Conservation (phyloP, 176 grass and related monocot genomes). For the Oryza brachyantha region DNA sequence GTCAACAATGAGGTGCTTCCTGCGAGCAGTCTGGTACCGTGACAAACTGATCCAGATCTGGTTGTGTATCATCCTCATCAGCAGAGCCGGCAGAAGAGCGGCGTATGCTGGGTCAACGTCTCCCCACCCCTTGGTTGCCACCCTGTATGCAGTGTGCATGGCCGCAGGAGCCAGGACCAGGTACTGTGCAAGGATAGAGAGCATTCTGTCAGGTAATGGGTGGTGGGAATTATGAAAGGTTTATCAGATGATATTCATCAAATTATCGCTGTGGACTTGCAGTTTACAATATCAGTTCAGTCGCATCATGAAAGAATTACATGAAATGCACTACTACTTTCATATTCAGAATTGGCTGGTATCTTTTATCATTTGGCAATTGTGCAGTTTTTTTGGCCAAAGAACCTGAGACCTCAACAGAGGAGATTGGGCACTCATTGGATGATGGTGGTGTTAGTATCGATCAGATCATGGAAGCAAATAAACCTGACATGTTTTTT, state of each 20-base stretch:
- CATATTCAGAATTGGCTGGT: neutral
- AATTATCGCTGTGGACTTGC: neutral
- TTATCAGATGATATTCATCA: neutral
- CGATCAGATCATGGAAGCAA: neutral
- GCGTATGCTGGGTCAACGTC: constrained; percentile 39
- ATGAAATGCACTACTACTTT: neutral
- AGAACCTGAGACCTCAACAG: neutral
- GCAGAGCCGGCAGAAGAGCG: constrained; percentile 44
- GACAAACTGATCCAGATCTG: constrained; percentile 85
- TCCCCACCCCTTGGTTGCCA: constrained; percentile 49
- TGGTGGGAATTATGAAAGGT: neutral
- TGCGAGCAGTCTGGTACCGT: constrained; percentile 70
- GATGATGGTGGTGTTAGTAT: neutral
- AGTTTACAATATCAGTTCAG: neutral
- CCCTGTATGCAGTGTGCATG: constrained; percentile 39
- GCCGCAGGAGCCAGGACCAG: constrained; percentile 66
- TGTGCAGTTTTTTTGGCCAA: neutral
- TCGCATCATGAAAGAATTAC: neutral
- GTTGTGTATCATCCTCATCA: constrained; percentile 81
- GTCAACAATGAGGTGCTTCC: constrained; percentile 77
- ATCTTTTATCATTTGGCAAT: neutral
- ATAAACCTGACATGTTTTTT: neutral
- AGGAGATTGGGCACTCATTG: neutral
- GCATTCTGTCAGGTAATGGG: neutral
- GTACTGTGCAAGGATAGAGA: constrained; percentile 51